Conservation (phyloP, 257 asterid genomes). For the Solanum chiquidenum region DNA sequence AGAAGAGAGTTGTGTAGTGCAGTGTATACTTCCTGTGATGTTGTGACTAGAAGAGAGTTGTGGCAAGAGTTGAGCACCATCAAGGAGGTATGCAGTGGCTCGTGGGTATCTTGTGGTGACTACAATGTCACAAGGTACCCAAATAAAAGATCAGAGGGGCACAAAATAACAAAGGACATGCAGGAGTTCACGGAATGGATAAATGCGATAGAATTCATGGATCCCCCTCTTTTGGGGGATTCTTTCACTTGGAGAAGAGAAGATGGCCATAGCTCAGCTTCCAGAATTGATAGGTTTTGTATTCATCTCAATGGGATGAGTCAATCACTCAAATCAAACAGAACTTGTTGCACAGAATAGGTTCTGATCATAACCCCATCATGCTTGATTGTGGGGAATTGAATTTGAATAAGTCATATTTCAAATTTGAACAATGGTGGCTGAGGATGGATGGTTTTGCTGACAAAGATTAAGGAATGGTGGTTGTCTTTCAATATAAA, state of each 20-base stretch:
- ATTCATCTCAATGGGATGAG: neutral
- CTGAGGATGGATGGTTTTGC: neutral
- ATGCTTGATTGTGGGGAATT: neutral
- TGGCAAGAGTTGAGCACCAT: no score
- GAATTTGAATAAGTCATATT: neutral
- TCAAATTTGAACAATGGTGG: neutral
- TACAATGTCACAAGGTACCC: neutral
- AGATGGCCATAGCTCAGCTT: neutral
- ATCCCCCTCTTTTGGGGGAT: neutral
- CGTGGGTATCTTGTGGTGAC: neutral
- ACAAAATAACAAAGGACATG: neutral
- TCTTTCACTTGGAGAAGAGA: neutral
- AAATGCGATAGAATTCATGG: neutral
- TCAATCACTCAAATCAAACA: neutral
- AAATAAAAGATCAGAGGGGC: neutral
- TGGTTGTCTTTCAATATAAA: neutral
- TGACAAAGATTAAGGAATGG: neutral
- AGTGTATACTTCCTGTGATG: no score
- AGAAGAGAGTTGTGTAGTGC: neutral
- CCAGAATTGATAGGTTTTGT: neutral
- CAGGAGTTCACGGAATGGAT: neutral
- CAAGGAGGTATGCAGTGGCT: neutral
- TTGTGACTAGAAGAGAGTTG: no score
- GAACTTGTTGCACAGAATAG: neutral
- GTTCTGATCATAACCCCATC: neutral